phyloP scores from a whole-genome alignment of 2,329 filamentous ascomycete genomes.

The Kalaharituber pfeilii region DNA sequence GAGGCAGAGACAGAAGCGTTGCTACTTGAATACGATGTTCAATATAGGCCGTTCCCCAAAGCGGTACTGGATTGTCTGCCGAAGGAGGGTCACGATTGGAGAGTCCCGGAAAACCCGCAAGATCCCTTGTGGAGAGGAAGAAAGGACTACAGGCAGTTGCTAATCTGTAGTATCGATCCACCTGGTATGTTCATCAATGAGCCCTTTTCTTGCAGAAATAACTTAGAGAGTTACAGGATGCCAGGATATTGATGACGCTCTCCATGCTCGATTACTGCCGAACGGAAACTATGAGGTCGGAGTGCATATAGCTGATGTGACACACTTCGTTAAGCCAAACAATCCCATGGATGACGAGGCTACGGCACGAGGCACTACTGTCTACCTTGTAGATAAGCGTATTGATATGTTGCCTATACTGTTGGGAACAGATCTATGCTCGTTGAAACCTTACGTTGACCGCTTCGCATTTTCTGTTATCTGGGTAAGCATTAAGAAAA shows the following conservation, averaged over 20 bases:
- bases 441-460: conserved; percentile 94
- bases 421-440: conserved; percentile 88
- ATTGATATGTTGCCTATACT: conserved; percentile 99
- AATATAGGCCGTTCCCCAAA: conserved; percentile 93
- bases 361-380: conserved; percentile 82
- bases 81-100: conserved; percentile 82
- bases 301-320: conserved; percentile 98
- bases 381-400: conserved; percentile 95
- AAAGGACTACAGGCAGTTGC: conserved; percentile 63
- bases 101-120: conserved; percentile 59
- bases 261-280: conserved; percentile 58
- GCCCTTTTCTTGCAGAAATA: no score
- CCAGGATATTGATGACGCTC: conserved; percentile 91
- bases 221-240: no score
- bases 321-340: conserved; percentile 77
- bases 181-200: conserved; percentile 40
- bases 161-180: conserved; percentile 95
- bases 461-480: conserved; percentile 70
- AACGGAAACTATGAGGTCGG: conserved; percentile 94
- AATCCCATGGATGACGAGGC: conserved; percentile 96
- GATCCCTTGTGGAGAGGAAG: conserved; percentile 77
- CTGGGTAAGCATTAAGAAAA: conserved; percentile 44
- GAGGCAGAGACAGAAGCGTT: conserved; percentile 94
- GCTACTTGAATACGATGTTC: conserved; percentile 87
- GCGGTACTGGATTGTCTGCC: conserved; percentile 88